Conservation (phyloP, 139 green algal species). For the Desmodesmus armatus region DNA sequence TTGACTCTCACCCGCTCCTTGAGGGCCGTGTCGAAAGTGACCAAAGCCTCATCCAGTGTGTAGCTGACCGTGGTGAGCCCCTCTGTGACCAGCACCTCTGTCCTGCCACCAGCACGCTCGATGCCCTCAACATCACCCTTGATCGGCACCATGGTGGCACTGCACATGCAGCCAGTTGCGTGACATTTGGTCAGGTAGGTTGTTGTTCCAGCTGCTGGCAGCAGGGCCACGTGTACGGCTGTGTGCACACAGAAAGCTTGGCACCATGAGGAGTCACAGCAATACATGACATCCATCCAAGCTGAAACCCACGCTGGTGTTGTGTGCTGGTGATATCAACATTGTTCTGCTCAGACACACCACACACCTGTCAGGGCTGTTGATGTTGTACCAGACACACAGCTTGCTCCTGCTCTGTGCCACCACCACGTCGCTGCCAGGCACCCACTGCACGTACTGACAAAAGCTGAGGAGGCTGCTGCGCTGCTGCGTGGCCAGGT, state of each 20-base stretch:
- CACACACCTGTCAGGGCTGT: slow-evolving; percentile 72
- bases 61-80: slow-evolving; percentile 74
- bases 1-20: slow-evolving; percentile 51
- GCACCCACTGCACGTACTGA: slow-evolving; percentile 90
- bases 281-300: neutral
- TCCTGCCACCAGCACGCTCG: slow-evolving; percentile 70
- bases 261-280: neutral
- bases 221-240: too few species aligned
- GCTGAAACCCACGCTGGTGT: neutral
- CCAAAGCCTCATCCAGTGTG: slow-evolving; percentile 79
- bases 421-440: slow-evolving; percentile 82
- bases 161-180: neutral
- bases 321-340: slow-evolving; percentile 7
- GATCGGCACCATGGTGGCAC: slow-evolving; percentile 76
- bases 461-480: slow-evolving; percentile 81
- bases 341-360: too few species aligned
- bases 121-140: slow-evolving; percentile 80
- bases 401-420: slow-evolving; percentile 80
- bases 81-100: slow-evolving; percentile 85
- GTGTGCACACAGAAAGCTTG: too few species aligned
- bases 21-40: slow-evolving; percentile 73
- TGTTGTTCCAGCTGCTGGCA: too few species aligned
- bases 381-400: slow-evolving; percentile 89
- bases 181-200: too few species aligned
- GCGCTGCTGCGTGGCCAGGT: slow-evolving; percentile 74